Percentiles rank a stretch among this genome's conserved stretches.
Evolutionary conservation across 2,329 filamentous ascomycete genomes (phyloP).

Genomic region (Aspergillus sp.): DNA sequence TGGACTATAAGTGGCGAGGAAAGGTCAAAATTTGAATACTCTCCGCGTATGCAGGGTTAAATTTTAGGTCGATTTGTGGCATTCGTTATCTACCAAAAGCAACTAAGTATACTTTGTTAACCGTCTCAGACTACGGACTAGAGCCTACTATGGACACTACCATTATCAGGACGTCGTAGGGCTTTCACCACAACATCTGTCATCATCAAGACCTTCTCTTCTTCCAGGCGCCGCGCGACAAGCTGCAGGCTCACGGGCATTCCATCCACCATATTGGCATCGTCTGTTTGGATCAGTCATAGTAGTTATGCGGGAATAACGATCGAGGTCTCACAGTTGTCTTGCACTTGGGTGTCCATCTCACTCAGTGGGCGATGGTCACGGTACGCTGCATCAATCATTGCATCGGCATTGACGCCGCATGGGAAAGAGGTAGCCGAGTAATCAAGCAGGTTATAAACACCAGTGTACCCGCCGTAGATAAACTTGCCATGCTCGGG

Average conservation of each 20-base stretch:
- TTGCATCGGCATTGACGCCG: slow-evolving; percentile 16
- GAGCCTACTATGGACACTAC: too few relatives aligned
- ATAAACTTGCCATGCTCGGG: slow-evolving; percentile 20
- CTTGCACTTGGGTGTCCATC: slow-evolving; percentile 7
- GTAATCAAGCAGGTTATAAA: slow-evolving; percentile 22
- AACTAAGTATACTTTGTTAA: too few relatives aligned
- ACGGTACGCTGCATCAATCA: slow-evolving; percentile 1
- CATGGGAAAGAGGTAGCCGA: slow-evolving; percentile 21
- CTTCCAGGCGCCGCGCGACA: slow-evolving; percentile 30
- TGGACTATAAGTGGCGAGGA: too few relatives aligned
- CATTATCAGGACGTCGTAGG: too few relatives aligned
- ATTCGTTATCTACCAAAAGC: too few relatives aligned
- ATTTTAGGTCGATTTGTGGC: too few relatives aligned
- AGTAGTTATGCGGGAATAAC: neutral
- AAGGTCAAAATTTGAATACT: too few relatives aligned
- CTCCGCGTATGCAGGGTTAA: too few relatives aligned
- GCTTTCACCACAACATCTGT: slow-evolving; percentile 34
- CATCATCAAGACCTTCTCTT: slow-evolving; percentile 39
- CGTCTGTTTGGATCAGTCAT: neutral
- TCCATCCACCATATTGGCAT: slow-evolving; percentile 13
- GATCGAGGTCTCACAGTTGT: slow-evolving; percentile 9
- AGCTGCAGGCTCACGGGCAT: slow-evolving; percentile 32
- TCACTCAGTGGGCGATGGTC: slow-evolving; percentile 9
- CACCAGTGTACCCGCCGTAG: slow-evolving; percentile 21
- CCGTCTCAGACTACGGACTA: too few relatives aligned